Percentiles rank a stretch among this genome's conserved stretches.
These are phyloP conservation scores for Chalciporus piperatus DNA, from an alignment of 768 basidiomycete genomes.

Conservation along the genomic window DNA sequence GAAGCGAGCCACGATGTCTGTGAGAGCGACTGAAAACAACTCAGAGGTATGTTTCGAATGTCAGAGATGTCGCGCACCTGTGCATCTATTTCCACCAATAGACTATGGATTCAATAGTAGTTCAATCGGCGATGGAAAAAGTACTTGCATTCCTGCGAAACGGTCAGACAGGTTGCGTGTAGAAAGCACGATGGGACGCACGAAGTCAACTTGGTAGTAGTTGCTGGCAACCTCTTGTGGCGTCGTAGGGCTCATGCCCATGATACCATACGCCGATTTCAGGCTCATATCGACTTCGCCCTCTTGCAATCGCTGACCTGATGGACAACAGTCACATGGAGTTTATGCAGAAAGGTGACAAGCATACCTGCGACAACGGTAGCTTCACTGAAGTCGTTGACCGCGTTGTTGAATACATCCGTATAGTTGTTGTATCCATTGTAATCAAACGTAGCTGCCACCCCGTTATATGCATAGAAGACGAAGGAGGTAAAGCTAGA, in stretches of 20 bases:
- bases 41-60: constrained; percentile 5
- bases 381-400: constrained; percentile 38
- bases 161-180: constrained; percentile 1
- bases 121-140: background rate
- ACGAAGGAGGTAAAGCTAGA: background rate
- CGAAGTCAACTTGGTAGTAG: constrained; percentile 50
- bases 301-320: constrained; percentile 36
- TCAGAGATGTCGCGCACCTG: constrained; percentile 20
- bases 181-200: constrained; percentile 3
- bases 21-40: constrained; percentile 54
- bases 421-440: constrained; percentile 49
- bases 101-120: constrained; percentile 3
- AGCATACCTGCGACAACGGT: constrained; percentile 31
- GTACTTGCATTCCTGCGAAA: constrained; percentile 28
- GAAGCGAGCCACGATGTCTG: constrained; percentile 63
- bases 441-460: constrained; percentile 44
- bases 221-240: constrained; percentile 51
- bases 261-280: constrained; percentile 51
- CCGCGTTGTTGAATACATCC: constrained; percentile 40
- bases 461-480: too few relatives aligned
- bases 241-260: constrained; percentile 44
- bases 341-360: too few relatives aligned
- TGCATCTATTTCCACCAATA: constrained; percentile 14
- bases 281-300: constrained; percentile 51
- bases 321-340: too few relatives aligned